Conservation (phyloP, 306 rosid species). For the Lagenaria siceraria region DNA sequence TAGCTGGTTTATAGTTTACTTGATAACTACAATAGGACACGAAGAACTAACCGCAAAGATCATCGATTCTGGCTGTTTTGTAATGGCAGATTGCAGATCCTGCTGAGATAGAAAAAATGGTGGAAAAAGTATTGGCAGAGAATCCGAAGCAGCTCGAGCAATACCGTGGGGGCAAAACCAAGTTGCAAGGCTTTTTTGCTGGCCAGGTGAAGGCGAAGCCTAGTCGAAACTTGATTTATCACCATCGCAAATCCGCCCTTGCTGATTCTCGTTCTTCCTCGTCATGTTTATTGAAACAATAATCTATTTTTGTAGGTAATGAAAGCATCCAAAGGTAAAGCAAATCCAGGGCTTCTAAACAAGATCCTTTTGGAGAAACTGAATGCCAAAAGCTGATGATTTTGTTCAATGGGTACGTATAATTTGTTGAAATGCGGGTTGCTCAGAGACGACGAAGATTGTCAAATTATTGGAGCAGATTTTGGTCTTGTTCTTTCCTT, state of each 20-base stretch:
- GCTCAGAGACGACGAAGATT: neutral
- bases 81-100: slow-evolving; percentile 68
- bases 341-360: slow-evolving; percentile 80
- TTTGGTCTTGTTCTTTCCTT: neutral
- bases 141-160: slow-evolving; percentile 90
- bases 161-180: slow-evolving; percentile 74
- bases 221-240: neutral
- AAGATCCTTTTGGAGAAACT: slow-evolving; percentile 73
- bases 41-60: neutral
- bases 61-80: neutral
- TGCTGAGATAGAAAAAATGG: slow-evolving; percentile 69
- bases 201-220: slow-evolving; percentile 62
- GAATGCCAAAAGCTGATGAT: slow-evolving; percentile 50
- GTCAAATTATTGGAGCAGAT: neutral
- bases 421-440: neutral
- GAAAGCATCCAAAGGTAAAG: slow-evolving; percentile 93
- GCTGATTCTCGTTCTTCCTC: neutral
- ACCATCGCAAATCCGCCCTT: neutral
- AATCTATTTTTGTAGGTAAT: slow-evolving; percentile 36
- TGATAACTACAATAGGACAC: neutral
- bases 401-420: neutral
- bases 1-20: neutral
- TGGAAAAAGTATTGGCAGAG: slow-evolving; percentile 58
- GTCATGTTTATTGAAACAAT: neutral
- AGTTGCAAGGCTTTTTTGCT: slow-evolving; percentile 74